These are phyloP conservation scores for Lachnellula cervina DNA, from an alignment of 2,329 filamentous ascomycete species.

Conservation along the genomic window DNA sequence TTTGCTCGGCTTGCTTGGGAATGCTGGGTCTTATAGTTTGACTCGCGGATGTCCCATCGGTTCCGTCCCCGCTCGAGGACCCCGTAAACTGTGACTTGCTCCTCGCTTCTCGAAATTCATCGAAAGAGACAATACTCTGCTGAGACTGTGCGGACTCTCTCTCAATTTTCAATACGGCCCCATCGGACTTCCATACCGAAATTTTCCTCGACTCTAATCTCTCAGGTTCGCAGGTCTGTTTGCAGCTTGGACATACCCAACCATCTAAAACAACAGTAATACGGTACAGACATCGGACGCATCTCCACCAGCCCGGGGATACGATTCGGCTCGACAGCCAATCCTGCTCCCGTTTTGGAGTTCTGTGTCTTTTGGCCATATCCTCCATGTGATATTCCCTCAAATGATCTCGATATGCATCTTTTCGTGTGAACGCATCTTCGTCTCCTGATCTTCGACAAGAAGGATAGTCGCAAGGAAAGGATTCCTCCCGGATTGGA, in stretches of 20 bases:
- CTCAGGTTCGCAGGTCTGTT: constrained; percentile 1
- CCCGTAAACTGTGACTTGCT: background rate
- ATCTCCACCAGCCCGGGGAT: constrained; percentile 15
- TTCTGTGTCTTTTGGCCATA: constrained; percentile 11
- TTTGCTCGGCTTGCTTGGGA: background rate
- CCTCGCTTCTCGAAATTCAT: background rate
- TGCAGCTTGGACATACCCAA: constrained; percentile 6
- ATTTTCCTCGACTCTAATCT: background rate
- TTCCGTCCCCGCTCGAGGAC: background rate
- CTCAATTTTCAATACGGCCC: background rate
- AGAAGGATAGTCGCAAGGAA: constrained; percentile 25
- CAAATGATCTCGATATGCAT: constrained; percentile 42
- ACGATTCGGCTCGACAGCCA: constrained; percentile 10
- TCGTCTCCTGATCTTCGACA: constrained; percentile 24
- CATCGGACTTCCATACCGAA: background rate
- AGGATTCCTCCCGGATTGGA: constrained; percentile 6
- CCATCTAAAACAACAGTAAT: background rate
- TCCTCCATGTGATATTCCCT: constrained; percentile 41
- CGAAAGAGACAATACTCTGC: background rate
- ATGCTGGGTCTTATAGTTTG: background rate
- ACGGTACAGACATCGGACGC: constrained; percentile 11
- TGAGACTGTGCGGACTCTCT: background rate
- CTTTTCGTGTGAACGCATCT: constrained; percentile 39
- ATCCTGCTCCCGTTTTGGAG: constrained; percentile 3
- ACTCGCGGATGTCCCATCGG: background rate